Evolutionary conservation across 1,284 basidiomycete species (phyloP).

Genomic region (Ganoderma lingzhi): DNA sequence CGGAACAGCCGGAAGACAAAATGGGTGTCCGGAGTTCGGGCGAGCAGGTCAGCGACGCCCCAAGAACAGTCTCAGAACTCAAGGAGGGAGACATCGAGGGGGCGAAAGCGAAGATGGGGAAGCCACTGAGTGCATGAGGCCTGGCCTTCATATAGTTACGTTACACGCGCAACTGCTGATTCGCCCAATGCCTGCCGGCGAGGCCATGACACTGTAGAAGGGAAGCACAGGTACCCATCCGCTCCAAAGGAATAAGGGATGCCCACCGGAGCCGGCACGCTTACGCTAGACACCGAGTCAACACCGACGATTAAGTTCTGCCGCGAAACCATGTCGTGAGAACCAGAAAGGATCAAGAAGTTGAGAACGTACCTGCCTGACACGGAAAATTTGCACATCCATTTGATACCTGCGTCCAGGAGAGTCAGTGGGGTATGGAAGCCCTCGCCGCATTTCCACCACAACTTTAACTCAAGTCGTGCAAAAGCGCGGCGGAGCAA

Average conservation of each 20-base stretch:
- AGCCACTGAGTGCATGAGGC: not conserved
- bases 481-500: not conserved
- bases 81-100: slow-evolving; percentile 1
- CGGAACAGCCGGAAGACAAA: not conserved
- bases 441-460: not conserved
- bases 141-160: not conserved
- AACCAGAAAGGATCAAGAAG: not conserved
- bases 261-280: not conserved
- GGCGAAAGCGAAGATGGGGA: not conserved
- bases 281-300: not conserved
- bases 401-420: not conserved
- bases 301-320: not conserved
- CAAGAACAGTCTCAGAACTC: slow-evolving; percentile 2
- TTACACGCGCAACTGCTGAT: not conserved
- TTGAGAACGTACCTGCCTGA: not conserved
- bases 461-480: not conserved
- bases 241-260: too few species aligned
- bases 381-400: not conserved
- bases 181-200: not conserved
- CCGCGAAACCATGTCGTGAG: not conserved
- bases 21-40: slow-evolving; percentile 3
- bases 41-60: not conserved
- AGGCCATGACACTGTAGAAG: not conserved
- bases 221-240: not conserved
- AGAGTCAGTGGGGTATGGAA: not conserved